Evolutionary conservation across 1,139 yeast species (phyloP).

Genomic region (Lodderomyces pseudojiufengensis): DNA sequence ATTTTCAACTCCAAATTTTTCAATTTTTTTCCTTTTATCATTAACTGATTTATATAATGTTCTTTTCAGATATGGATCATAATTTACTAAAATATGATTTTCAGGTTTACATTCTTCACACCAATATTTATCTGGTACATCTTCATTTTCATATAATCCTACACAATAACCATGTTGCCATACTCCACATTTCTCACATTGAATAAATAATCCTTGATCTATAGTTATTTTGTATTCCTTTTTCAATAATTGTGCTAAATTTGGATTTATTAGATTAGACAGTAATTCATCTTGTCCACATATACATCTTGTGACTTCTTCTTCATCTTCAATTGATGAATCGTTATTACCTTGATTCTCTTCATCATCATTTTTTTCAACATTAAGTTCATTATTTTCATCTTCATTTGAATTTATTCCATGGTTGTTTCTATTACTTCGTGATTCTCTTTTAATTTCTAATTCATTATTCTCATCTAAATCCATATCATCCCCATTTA

Average conservation of each 20-base stretch:
- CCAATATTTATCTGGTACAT: conserved; percentile 89
- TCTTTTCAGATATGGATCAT: conserved; percentile 17
- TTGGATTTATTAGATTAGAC: conserved; percentile 27
- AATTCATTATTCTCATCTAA: neutral
- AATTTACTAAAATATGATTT: conserved; percentile 53
- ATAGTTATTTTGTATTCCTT: conserved; percentile 60
- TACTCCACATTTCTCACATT: conserved; percentile 87
- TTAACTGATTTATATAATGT: conserved; percentile 50
- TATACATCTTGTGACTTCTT: conserved; percentile 83
- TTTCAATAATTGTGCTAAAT: conserved; percentile 43
- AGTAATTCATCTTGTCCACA: conserved; percentile 77
- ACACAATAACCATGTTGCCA: conserved; percentile 99
- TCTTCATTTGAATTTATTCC: neutral
- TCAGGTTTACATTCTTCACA: conserved; percentile 90
- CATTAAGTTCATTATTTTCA: conserved; percentile 7
- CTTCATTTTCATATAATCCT: conserved; percentile 67
- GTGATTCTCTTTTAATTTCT: neutral
- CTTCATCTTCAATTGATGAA: conserved; percentile 40
- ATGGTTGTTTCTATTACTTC: neutral
- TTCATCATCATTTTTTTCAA: conserved; percentile 16
- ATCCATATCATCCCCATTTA: neutral
- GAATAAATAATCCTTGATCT: conserved; percentile 75
- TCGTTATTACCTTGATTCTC: conserved; percentile 15
- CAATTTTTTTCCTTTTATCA: conserved; percentile 45
- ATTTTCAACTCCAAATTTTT: conserved; percentile 19